A percentile compares a stretch with the other conserved stretches of the same genome.
Conservation (phyloP, 1,139 yeast species). For the Pichia sp. region DNA sequence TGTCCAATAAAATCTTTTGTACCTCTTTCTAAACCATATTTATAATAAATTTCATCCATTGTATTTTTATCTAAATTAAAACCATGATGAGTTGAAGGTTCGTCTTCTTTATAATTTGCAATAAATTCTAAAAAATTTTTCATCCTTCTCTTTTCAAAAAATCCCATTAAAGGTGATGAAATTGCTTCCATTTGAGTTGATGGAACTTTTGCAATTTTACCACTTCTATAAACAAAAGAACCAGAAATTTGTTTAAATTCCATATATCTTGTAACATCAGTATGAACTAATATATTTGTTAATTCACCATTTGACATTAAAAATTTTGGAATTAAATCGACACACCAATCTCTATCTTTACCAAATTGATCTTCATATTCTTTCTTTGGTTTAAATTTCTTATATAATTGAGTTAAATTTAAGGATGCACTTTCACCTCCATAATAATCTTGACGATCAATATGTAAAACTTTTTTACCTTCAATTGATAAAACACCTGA, state of each 20-base stretch:
- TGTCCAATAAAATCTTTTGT: conserved; percentile 97
- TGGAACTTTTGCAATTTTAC: conserved; percentile 93
- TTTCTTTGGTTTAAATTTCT: conserved; percentile 68
- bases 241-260: conserved; percentile 96
- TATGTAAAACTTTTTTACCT: conserved; percentile 93
- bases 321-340: conserved; percentile 93
- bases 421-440: conserved; percentile 69
- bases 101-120: conserved; percentile 75
- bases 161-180: conserved; percentile 87
- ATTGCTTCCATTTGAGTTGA: conserved; percentile 88
- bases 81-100: conserved; percentile 75
- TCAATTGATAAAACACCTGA: conserved; percentile 93
- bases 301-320: conserved; percentile 97
- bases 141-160: conserved; percentile 94
- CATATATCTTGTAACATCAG: conserved; percentile 91
- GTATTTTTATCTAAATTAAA: conserved; percentile 81
- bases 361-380: conserved; percentile 71
- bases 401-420: conserved; percentile 49
- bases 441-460: conserved; percentile 93
- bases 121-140: conserved; percentile 86
- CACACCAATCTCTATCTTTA: conserved; percentile 96
- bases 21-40: conserved; percentile 88
- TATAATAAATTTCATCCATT: conserved; percentile 85
- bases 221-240: conserved; percentile 86
- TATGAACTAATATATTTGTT: conserved; percentile 89